Evolutionary conservation across 2,329 filamentous ascomycete genomes (phyloP).

Genomic region (Xylaria sp.): DNA sequence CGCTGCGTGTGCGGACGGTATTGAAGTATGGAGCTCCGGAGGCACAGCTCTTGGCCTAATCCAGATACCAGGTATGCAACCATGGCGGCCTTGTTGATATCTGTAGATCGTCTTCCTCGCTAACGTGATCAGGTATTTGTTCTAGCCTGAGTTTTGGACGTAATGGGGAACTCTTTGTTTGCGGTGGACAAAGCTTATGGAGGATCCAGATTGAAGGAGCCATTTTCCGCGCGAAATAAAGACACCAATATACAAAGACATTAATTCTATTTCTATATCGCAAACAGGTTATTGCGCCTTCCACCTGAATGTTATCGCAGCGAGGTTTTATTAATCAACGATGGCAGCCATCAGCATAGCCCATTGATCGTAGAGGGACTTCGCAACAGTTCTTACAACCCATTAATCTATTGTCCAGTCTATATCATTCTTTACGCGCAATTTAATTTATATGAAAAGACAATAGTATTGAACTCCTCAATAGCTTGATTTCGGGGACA

Average conservation of each 20-base stretch:
- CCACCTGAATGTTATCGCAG: not conserved
- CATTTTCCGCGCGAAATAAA: not conserved
- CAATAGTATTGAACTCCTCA: not conserved
- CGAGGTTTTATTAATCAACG: not conserved
- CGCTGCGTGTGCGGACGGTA: constrained; percentile 58
- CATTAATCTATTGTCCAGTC: not conserved
- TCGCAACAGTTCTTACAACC: not conserved
- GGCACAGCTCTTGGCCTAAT: constrained; percentile 57
- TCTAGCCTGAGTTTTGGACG: constrained; percentile 58
- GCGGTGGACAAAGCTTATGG: constrained; percentile 60
- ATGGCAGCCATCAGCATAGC: not conserved
- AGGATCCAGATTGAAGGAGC: constrained; percentile 48
- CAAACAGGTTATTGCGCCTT: not conserved
- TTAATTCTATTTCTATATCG: not conserved
- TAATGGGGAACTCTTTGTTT: constrained; percentile 56
- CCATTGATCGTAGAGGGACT: not conserved
- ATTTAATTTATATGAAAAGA: not conserved
- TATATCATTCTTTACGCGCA: not conserved
- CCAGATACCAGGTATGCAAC: constrained; percentile 49
- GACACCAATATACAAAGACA: not conserved
- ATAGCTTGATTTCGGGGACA: not conserved
- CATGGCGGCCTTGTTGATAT: not conserved
- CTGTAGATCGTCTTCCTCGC: not conserved
- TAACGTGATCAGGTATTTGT: constrained; percentile 50
- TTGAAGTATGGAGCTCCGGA: constrained; percentile 60